phyloP scores from a whole-genome alignment of 2,329 filamentous ascomycete species.

The Alternaria brassicicola region DNA sequence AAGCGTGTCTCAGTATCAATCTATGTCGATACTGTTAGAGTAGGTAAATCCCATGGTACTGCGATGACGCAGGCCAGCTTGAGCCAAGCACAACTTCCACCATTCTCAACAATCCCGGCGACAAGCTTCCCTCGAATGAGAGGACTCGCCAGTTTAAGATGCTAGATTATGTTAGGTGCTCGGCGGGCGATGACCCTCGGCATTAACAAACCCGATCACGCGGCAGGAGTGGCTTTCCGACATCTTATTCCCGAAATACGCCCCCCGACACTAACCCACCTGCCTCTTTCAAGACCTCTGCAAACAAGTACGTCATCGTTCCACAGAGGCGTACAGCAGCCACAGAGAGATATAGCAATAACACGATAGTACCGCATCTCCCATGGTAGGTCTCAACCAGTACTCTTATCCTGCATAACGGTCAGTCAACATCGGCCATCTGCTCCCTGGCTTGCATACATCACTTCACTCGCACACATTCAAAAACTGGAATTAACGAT shows the following conservation, averaged over 20 bases:
- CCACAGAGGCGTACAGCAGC: neutral
- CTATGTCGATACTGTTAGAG: neutral
- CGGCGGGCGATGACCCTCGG: neutral
- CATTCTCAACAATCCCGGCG: no score
- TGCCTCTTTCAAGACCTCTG: neutral
- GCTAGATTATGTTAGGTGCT: neutral
- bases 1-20: neutral
- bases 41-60: no score
- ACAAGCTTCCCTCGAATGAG: no score
- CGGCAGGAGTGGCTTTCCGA: neutral
- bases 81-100: no score
- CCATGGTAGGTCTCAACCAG: neutral
- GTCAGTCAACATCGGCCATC: constrained; percentile 2
- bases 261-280: neutral
- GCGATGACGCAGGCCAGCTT: no score
- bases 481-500: neutral
- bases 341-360: neutral
- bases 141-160: no score
- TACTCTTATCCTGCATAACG: neutral
- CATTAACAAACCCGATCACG: neutral
- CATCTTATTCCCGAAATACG: constrained; percentile 6
- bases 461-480: neutral
- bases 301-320: constrained; percentile 1
- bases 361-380: neutral
- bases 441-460: neutral